phyloP scores from a whole-genome alignment of 805 yeast genomes.

The Wickerhamomyces bovis region DNA sequence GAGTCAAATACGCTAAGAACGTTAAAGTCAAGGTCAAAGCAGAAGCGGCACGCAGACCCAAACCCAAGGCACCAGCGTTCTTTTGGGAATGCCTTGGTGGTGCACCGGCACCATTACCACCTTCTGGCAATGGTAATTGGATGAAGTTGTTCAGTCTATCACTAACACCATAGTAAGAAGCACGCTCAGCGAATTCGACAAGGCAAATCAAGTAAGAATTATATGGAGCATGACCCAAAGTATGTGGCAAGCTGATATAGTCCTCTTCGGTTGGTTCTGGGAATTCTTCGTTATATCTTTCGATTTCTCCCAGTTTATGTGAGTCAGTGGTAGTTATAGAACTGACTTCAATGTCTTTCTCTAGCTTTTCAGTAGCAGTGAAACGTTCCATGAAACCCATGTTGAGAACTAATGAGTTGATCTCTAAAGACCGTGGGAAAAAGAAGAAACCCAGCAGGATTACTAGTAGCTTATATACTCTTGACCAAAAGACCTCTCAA shows the following conservation, averaged over 20 bases:
- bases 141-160: slow-evolving; percentile 75
- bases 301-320: no score
- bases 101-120: slow-evolving; percentile 29
- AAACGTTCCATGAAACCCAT: no score
- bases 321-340: no score
- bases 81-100: slow-evolving; percentile 14
- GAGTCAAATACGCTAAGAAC: slow-evolving; percentile 77
- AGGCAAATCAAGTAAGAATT: slow-evolving; percentile 47
- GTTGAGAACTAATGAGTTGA: no score
- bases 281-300: slow-evolving; percentile 6
- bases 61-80: slow-evolving; percentile 47
- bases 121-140: slow-evolving; percentile 42
- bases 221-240: slow-evolving; percentile 40
- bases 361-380: no score
- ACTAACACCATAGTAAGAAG: slow-evolving; percentile 72
- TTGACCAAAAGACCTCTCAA: no score
- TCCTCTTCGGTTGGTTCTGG: slow-evolving; percentile 41
- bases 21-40: slow-evolving; percentile 70
- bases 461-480: no score
- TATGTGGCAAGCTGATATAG: slow-evolving; percentile 25
- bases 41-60: slow-evolving; percentile 58
- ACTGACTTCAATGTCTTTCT: no score
- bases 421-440: no score
- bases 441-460: no score
- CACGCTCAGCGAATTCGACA: slow-evolving; percentile 75